A percentile compares a stretch with the other conserved stretches of the same genome.
Conservation (phyloP, 2,329 filamentous ascomycete species). For the Cryphonectria japonica region DNA sequence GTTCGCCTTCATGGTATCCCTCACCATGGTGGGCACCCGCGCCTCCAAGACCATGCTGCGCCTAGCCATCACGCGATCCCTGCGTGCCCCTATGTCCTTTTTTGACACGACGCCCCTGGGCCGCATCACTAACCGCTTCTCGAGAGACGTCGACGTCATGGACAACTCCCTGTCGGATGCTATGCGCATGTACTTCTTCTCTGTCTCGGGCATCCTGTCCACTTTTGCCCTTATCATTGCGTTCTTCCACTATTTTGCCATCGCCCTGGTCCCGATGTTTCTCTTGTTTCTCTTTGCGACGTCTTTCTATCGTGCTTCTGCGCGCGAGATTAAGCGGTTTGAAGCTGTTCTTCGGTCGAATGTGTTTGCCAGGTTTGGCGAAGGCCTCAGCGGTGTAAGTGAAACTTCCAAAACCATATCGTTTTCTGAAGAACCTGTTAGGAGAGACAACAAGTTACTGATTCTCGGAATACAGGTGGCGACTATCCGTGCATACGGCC, state of each 20-base stretch:
- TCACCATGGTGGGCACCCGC: constrained; percentile 66
- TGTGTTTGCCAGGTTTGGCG: constrained; percentile 68
- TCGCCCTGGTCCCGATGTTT: constrained; percentile 65
- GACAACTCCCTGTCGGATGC: constrained; percentile 68
- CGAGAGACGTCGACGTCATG: constrained; percentile 73
- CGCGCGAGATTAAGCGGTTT: constrained; percentile 70
- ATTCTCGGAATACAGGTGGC: constrained; percentile 34
- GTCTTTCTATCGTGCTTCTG: constrained; percentile 68
- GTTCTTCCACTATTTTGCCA: constrained; percentile 70
- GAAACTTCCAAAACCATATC: not conserved
- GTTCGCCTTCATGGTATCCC: constrained; percentile 65
- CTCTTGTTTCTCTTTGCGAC: constrained; percentile 65
- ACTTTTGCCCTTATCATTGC: constrained; percentile 68
- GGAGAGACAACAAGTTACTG: not conserved
- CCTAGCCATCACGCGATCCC: constrained; percentile 14
- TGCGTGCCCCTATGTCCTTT: constrained; percentile 39
- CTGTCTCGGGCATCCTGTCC: constrained; percentile 63
- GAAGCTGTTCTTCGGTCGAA: constrained; percentile 67
- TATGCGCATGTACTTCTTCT: constrained; percentile 68
- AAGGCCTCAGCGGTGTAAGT: constrained; percentile 62
- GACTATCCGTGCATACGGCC: constrained; percentile 67
- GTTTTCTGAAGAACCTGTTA: not conserved
- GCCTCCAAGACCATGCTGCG: constrained; percentile 66
- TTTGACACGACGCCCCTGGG: constrained; percentile 74
- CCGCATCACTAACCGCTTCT: constrained; percentile 71